Conservation (phyloP, 2,329 filamentous ascomycete species). For the Neopestalotiopsis clavispora region DNA sequence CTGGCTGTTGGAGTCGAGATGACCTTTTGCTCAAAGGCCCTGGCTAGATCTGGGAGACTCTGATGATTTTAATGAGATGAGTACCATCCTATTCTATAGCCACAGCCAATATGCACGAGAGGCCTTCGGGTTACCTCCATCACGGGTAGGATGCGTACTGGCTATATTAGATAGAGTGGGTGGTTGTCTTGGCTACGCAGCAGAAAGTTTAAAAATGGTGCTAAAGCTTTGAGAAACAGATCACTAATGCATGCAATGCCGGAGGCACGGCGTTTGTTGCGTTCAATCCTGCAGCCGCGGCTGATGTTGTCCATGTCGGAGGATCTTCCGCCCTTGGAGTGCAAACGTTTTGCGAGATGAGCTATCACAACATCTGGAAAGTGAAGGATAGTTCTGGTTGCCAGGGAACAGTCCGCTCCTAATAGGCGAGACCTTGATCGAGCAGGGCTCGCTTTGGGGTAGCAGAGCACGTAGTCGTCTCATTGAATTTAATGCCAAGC, state of each 20-base stretch:
- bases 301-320: background rate
- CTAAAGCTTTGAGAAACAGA: background rate
- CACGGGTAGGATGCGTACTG: background rate
- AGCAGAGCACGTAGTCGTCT: background rate
- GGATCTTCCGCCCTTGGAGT: background rate
- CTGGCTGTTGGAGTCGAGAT: background rate
- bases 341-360: background rate
- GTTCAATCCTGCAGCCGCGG: background rate
- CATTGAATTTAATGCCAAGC: background rate
- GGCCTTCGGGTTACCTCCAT: background rate
- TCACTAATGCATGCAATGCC: background rate
- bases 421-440: too few relatives aligned
- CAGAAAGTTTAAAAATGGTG: background rate
- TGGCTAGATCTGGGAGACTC: background rate
- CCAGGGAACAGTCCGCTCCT: background rate
- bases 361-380: background rate
- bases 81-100: background rate
- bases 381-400: background rate
- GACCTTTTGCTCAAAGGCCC: background rate
- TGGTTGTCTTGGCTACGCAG: background rate
- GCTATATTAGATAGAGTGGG: too few relatives aligned
- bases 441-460: background rate
- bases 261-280: background rate
- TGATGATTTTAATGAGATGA: background rate
- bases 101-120: too few relatives aligned